Percentiles rank a stretch among this genome's conserved stretches.
phyloP scores from a whole-genome alignment of 768 basidiomycete genomes.

The Clitopilus hobsonii region DNA sequence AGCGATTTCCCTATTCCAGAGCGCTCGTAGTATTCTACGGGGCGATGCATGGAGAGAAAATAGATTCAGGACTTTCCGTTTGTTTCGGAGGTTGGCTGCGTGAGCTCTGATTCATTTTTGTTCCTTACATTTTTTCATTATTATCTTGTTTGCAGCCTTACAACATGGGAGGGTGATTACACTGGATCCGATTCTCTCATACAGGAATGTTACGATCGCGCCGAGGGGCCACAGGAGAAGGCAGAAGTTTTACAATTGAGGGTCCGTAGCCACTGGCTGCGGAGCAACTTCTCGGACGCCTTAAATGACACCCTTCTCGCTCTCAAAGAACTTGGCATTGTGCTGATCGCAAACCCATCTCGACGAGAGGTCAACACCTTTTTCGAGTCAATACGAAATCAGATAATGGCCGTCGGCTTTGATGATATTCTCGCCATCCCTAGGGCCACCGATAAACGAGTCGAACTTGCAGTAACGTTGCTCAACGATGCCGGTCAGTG shows the following conservation, averaged over 20 bases:
- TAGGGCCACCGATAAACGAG: slow-evolving; percentile 51
- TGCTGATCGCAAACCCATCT: slow-evolving; percentile 49
- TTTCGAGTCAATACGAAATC: slow-evolving; percentile 68
- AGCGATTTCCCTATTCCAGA: slow-evolving; percentile 57
- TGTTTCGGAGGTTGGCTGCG: slow-evolving; percentile 59
- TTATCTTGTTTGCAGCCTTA: not conserved
- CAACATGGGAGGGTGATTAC: slow-evolving; percentile 42
- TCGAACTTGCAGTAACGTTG: slow-evolving; percentile 59
- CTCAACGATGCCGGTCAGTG: slow-evolving; percentile 63
- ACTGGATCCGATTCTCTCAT: slow-evolving; percentile 47
- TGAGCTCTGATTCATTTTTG: slow-evolving; percentile 25
- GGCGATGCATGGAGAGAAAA: slow-evolving; percentile 51
- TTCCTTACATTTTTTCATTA: not conserved
- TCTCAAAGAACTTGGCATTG: slow-evolving; percentile 57
- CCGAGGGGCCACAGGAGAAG: slow-evolving; percentile 47
- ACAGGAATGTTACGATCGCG: slow-evolving; percentile 47
- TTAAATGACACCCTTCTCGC: slow-evolving; percentile 56
- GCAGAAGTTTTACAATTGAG: slow-evolving; percentile 53
- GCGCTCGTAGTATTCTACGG: slow-evolving; percentile 50
- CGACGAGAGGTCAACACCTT: slow-evolving; percentile 52
- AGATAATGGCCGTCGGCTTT: slow-evolving; percentile 65
- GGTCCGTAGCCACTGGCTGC: slow-evolving; percentile 61
- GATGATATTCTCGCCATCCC: slow-evolving; percentile 63
- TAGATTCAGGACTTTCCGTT: slow-evolving; percentile 41
- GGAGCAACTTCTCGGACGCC: slow-evolving; percentile 51